A percentile compares a stretch with the other conserved stretches of the same genome.
Evolutionary conservation across 2,329 filamentous ascomycete genomes (phyloP).

Genomic region (Pseudogymnoascus sp.): DNA sequence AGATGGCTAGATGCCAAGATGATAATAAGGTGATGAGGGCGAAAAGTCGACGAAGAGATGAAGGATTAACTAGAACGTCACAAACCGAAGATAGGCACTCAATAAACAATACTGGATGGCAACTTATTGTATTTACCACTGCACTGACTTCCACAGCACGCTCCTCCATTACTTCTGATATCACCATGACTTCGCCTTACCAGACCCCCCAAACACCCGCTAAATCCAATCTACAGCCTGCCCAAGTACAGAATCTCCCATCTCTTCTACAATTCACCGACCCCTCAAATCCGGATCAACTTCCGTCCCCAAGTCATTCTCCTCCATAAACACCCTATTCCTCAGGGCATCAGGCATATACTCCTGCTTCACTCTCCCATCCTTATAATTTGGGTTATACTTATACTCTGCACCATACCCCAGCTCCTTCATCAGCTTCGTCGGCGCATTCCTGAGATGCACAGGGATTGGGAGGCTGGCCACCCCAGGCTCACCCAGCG

Average conservation of each 20-base stretch:
- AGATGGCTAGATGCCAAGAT: neutral
- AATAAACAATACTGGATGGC: neutral
- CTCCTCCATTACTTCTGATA: neutral
- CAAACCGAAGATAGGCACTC: neutral
- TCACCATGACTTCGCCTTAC: neutral
- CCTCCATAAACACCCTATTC: slow-evolving; percentile 68
- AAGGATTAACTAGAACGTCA: neutral
- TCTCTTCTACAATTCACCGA: neutral
- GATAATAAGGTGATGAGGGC: neutral
- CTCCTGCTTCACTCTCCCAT: slow-evolving; percentile 75
- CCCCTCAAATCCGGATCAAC: slow-evolving; percentile 50
- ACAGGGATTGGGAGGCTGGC: slow-evolving; percentile 74
- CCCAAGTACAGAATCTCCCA: neutral
- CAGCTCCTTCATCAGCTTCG: slow-evolving; percentile 83
- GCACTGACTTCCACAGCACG: neutral
- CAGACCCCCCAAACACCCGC: neutral
- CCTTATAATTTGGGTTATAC: slow-evolving; percentile 83
- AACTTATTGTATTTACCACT: neutral
- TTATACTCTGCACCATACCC: slow-evolving; percentile 90
- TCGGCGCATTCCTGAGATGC: slow-evolving; percentile 87
- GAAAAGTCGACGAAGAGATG: neutral
- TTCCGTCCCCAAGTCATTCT: slow-evolving; percentile 67
- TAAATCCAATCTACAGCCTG: neutral
- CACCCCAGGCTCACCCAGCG: slow-evolving; percentile 73
- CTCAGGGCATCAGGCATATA: slow-evolving; percentile 75